Conservation (phyloP, 139 green algal genomes). For the Marvania coccoides region DNA sequence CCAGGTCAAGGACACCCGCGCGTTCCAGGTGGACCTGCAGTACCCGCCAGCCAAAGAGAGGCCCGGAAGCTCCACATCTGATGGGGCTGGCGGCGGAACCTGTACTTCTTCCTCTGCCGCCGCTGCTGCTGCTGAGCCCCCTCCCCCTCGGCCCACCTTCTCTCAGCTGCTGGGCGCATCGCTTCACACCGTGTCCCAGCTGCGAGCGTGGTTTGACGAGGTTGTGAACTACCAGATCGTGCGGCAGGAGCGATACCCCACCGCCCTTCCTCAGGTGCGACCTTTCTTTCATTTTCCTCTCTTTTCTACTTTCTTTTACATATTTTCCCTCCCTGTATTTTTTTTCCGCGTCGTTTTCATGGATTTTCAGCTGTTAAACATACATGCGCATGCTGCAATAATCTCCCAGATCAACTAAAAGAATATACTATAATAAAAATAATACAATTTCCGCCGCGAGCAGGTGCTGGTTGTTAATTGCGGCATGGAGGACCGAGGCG, state of each 20-base stretch:
- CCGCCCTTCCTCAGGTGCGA: conserved; percentile 43
- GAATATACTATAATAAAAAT: no score
- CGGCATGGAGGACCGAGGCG: conserved; percentile 33
- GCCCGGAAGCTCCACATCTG: neutral
- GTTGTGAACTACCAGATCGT: conserved; percentile 62
- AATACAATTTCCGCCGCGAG: no score
- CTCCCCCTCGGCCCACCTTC: conserved; percentile 35
- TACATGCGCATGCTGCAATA: no score
- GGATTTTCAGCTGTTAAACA: no score
- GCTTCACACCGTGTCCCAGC: conserved; percentile 38
- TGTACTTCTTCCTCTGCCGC: neutral
- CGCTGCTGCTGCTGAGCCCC: neutral
- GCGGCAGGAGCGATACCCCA: conserved; percentile 45
- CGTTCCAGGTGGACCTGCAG: conserved; percentile 58
- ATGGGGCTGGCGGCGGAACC: neutral
- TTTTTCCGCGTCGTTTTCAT: no score
- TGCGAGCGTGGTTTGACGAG: conserved; percentile 81
- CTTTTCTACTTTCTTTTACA: no score
- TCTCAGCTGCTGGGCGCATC: conserved; percentile 45
- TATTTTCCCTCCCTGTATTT: no score
- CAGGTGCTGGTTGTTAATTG: conserved; percentile 68
- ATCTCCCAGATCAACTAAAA: no score
- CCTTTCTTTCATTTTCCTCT: no score
- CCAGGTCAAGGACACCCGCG: conserved; percentile 11
- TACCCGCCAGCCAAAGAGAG: conserved; percentile 45